Percentiles rank a stretch among this genome's conserved stretches.
These are phyloP conservation scores for Malus sieversii DNA, from an alignment of 306 rosid species.

Conservation along the genomic window DNA sequence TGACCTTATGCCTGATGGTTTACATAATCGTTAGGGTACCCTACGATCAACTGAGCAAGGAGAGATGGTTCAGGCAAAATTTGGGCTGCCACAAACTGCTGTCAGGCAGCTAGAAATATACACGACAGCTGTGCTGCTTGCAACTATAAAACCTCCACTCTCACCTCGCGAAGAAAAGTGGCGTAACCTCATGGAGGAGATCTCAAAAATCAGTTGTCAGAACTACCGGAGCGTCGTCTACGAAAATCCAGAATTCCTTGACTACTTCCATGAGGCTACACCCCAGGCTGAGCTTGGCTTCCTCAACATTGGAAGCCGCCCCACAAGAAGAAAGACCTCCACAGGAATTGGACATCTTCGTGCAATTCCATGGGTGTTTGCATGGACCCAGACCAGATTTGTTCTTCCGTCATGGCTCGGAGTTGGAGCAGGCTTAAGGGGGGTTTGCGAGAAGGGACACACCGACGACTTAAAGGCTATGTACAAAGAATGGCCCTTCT, in stretches of 20 bases:
- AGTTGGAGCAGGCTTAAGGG: conserved; percentile 80
- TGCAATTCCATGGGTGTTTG: conserved; percentile 94
- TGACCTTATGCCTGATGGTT: not conserved
- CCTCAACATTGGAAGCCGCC: conserved; percentile 97
- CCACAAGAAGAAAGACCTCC: conserved; percentile 66
- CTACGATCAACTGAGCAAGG: conserved; percentile 95
- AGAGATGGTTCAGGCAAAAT: conserved; percentile 94
- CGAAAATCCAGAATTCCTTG: conserved; percentile 75
- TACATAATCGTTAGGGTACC: conserved; percentile 51
- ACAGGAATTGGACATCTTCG: conserved; percentile 83
- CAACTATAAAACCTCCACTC: conserved; percentile 87
- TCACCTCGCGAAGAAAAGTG: conserved; percentile 79
- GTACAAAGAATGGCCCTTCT: conserved; percentile 95
- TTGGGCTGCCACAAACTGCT: conserved; percentile 80
- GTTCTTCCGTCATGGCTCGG: conserved; percentile 99
- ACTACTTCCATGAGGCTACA: conserved; percentile 90
- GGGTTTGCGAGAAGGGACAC: conserved; percentile 72
- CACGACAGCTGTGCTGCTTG: conserved; percentile 91
- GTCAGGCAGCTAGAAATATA: conserved; percentile 93
- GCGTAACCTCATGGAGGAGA: conserved; percentile 90
- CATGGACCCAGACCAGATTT: conserved; percentile 94
- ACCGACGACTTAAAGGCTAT: conserved; percentile 73
- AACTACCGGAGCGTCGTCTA: conserved; percentile 71
- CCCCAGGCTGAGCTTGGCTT: conserved; percentile 96
- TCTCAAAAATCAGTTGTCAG: conserved; percentile 71